These are phyloP conservation scores for Blastobotrys americana DNA, from an alignment of 805 yeast genomes.

Conservation along the genomic window DNA sequence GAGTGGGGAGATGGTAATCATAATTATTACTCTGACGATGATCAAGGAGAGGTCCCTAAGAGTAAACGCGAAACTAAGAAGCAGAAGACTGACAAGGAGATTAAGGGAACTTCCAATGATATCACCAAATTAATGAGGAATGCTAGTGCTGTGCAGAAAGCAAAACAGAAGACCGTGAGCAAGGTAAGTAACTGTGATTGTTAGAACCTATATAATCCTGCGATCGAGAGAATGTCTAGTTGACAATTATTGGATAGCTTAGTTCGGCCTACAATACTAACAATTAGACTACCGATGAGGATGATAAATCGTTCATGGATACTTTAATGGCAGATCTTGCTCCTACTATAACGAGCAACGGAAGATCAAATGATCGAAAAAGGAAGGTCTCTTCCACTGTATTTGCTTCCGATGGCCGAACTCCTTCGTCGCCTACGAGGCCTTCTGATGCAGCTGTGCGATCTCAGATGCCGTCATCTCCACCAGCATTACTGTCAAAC, in stretches of 20 bases:
- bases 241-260: no score
- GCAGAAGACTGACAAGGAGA: conserved; percentile 19
- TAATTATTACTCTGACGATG: conserved; percentile 26
- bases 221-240: no score
- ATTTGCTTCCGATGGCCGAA: not conserved
- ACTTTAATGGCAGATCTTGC: conserved; percentile 59
- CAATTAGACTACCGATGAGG: conserved; percentile 23
- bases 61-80: conserved; percentile 29
- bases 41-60: conserved; percentile 25
- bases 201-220: no score
- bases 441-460: not conserved
- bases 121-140: conserved; percentile 28
- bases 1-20: conserved; percentile 66
- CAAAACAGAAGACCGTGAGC: conserved; percentile 31
- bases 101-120: conserved; percentile 22
- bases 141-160: conserved; percentile 30
- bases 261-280: no score
- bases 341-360: no score
- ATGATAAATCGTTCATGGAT: conserved; percentile 48
- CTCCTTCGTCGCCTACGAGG: not conserved
- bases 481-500: no score
- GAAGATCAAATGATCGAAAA: not conserved
- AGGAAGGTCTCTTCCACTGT: not conserved
- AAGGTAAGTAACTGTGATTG: not conserved
- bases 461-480: conserved; percentile 7